Base-by-base conservation (phyloP, 441 rosid species). In the Sinapis alba region DNA sequence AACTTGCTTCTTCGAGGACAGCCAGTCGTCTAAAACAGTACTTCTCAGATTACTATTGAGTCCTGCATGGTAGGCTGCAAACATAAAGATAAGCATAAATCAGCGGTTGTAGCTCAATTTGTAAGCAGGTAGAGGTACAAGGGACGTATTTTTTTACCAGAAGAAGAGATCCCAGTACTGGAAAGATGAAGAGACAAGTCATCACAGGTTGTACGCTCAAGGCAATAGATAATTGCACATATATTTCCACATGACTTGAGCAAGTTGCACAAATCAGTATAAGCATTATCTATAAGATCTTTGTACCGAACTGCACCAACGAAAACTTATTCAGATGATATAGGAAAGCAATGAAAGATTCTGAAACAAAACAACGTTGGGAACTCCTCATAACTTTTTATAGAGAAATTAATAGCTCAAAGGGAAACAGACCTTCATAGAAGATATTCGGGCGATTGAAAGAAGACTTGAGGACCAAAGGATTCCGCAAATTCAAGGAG, bases 61-160 rank as follows among this genome's bases (percentile, higher is more conserved):
- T 59, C 99, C 99, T 16, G 99, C 99, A 57, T 93, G 99, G 73
- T 93, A 96, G 59, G 98, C 99, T 96, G 89, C 72, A 80, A 65
- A 62, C 64, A 77, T 69, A 75, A 57, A 66, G 64, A 60, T 41
- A 54, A 72, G 30, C 21, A 85, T 26, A 66, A 62, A 57, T 68
- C 69, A 71, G 9, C 12, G 60, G 32, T 38, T 62, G 32, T 45
- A n/a, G 18, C n/a, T 68, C 26, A 72, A 9, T 56, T 63, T 9
- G 7, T 58, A 59, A 27, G 51, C 59, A 34, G 53, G 47, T 8
- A 26, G 58, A 79, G 47, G 56, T 41, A 28, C 24, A 24, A 51
- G 53, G 68, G 64, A 51, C 11, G n/a, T 27, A n/a, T 26, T 18
- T 20, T 81, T 21, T 81, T 83, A 96, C 99, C 93, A 74, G 98